These are phyloP conservation scores for Fusarium algeriense DNA, from an alignment of 2,329 filamentous ascomycete genomes.

Conservation along the genomic window DNA sequence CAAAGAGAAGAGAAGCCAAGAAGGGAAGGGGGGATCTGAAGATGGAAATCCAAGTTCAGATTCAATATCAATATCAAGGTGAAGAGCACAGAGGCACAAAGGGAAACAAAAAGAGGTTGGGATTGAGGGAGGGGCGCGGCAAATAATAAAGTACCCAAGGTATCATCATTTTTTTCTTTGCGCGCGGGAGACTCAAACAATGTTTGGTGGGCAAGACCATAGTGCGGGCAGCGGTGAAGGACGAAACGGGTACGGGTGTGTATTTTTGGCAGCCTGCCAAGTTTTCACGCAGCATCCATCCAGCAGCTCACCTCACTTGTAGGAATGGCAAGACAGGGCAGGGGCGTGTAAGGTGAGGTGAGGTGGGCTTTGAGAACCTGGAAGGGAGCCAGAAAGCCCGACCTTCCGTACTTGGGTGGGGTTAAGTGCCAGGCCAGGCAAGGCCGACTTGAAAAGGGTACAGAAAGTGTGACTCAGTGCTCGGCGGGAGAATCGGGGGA, in stretches of 20 bases:
- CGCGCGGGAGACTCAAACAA: conserved; percentile 44
- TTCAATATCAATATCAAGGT: conserved; percentile 36
- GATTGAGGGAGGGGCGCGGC: conserved; percentile 43
- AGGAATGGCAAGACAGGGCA: conserved; percentile 13
- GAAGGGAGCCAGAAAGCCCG: conserved; percentile 26
- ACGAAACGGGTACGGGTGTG: conserved; percentile 39
- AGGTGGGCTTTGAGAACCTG: conserved; percentile 27
- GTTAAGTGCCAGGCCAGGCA: conserved; percentile 35
- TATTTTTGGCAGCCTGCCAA: conserved; percentile 41
- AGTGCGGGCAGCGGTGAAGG: conserved; percentile 40
- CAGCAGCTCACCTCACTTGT: conserved; percentile 30
- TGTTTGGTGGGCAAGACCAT: conserved; percentile 45
- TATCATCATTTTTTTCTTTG: conserved; percentile 39
- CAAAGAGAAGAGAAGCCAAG: conserved; percentile 40
- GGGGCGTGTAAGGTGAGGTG: conserved; percentile 34
- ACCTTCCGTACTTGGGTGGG: conserved; percentile 35
- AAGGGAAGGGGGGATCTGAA: conserved; percentile 41
- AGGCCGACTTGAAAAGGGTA: conserved; percentile 15
- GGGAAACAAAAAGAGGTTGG: conserved; percentile 43
- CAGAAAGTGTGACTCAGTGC: conserved; percentile 33
- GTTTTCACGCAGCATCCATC: conserved; percentile 30
- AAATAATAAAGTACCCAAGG: conserved; percentile 45
- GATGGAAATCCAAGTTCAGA: conserved; percentile 37
- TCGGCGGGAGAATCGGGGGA: conserved; percentile 26
- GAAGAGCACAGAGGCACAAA: conserved; percentile 42